These are phyloP conservation scores for Davidsoniella neocaledoniae DNA, from an alignment of 2,329 filamentous ascomycete genomes.

Conservation along the genomic window DNA sequence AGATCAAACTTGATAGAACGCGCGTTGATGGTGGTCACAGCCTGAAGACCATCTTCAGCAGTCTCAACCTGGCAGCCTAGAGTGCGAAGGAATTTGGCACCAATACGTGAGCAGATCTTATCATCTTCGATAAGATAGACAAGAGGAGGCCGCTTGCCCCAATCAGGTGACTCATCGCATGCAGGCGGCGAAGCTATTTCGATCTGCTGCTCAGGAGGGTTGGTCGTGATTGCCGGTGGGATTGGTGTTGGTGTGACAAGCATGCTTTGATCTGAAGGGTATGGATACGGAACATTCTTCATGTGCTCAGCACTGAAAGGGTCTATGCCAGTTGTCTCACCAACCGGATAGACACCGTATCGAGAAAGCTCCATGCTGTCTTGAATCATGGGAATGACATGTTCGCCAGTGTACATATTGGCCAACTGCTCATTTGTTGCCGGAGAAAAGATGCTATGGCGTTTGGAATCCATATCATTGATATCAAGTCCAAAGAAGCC, in stretches of 20 bases:
- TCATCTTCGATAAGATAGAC: slow-evolving; percentile 85
- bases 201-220: not conserved
- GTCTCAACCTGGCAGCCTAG: slow-evolving; percentile 52
- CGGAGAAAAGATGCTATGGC: slow-evolving; percentile 9
- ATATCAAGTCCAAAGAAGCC: slow-evolving; percentile 15
- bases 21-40: slow-evolving; percentile 63
- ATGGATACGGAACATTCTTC: slow-evolving; percentile 78
- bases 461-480: slow-evolving; percentile 6
- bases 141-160: slow-evolving; percentile 50
- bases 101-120: slow-evolving; percentile 48
- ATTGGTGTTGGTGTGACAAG: slow-evolving; percentile 1
- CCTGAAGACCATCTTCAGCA: slow-evolving; percentile 75
- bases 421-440: slow-evolving; percentile 8
- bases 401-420: slow-evolving; percentile 8
- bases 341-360: slow-evolving; percentile 75
- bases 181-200: slow-evolving; percentile 2
- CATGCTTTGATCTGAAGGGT: slow-evolving; percentile 18
- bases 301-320: slow-evolving; percentile 90
- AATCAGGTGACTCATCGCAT: slow-evolving; percentile 21
- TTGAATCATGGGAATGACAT: slow-evolving; percentile 28
- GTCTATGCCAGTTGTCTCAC: slow-evolving; percentile 80
- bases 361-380: slow-evolving; percentile 38
- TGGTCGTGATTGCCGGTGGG: not conserved
- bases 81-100: slow-evolving; percentile 47
- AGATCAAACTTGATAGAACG: slow-evolving; percentile 39